phyloP scores from a whole-genome alignment of 495 filamentous ascomycete species.

The Trichoderma parareesei region DNA sequence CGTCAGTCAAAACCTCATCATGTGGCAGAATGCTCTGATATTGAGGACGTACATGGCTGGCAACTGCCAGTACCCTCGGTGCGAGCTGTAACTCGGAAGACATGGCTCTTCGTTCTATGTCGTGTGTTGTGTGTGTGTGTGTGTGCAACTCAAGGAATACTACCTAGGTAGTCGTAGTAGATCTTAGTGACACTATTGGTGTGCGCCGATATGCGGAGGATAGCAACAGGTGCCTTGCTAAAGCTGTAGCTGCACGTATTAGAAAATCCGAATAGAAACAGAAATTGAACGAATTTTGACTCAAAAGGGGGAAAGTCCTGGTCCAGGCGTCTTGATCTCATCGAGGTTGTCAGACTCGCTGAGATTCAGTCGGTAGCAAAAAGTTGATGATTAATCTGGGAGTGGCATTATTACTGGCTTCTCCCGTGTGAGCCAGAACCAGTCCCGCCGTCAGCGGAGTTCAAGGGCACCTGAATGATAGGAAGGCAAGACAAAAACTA shows the following conservation, averaged over 20 bases:
- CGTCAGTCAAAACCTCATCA: neutral
- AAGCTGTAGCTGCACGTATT: neutral
- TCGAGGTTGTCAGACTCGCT: no score
- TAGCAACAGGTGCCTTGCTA: neutral
- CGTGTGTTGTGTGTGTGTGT: neutral
- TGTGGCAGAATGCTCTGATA: no score
- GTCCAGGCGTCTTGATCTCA: neutral
- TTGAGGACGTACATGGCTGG: conserved; percentile 79
- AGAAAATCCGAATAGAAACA: neutral
- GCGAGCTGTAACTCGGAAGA: neutral
- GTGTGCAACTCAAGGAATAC: neutral
- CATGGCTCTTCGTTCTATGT: no score
- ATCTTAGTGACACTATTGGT: neutral
- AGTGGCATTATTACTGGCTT: neutral
- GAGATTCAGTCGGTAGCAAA: neutral
- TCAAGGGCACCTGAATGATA: neutral
- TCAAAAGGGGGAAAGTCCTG: neutral
- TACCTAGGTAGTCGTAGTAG: no score
- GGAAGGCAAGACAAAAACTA: neutral
- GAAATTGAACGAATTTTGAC: neutral
- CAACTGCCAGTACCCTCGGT: conserved; percentile 70
- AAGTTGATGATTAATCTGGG: neutral
- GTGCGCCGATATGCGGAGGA: neutral
- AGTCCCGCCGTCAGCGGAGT: conserved; percentile 5
- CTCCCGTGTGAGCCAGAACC: neutral